Percentiles rank a stretch among this genome's conserved stretches.
These are phyloP conservation scores for Trypanosomatidae sp. DNA, from an alignment of 208 protist genomes.

Conservation along the genomic window DNA sequence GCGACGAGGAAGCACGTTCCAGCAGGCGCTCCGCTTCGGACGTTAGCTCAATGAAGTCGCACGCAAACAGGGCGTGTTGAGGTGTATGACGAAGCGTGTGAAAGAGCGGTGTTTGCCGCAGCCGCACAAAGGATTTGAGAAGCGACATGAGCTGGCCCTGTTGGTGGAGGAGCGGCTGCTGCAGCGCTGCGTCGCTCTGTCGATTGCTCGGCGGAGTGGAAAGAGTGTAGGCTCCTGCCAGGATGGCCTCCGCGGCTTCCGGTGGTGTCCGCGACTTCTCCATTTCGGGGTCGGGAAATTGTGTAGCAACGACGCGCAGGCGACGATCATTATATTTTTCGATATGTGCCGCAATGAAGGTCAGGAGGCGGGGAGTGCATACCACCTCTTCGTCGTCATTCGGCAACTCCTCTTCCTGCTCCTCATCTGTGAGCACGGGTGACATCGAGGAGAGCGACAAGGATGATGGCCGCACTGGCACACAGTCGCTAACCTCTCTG, in stretches of 20 bases:
- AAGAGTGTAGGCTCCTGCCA: background rate
- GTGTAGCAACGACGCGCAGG: constrained; percentile 4
- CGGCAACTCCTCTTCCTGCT: background rate
- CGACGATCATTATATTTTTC: constrained; percentile 5
- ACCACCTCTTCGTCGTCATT: background rate
- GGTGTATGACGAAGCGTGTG: constrained; percentile 31
- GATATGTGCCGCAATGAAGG: constrained; percentile 16
- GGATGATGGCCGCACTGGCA: constrained; percentile 1
- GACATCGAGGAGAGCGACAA: constrained; percentile 5
- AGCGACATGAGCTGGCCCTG: constrained; percentile 19
- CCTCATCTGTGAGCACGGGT: background rate
- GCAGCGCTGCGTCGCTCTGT: background rate
- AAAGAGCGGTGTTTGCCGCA: constrained; percentile 34
- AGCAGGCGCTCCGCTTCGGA: constrained; percentile 37
- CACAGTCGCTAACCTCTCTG: background rate
- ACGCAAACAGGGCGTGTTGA: constrained; percentile 38
- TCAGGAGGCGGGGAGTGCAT: background rate
- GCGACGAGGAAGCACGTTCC: constrained; percentile 16
- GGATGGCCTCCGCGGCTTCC: background rate
- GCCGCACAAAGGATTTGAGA: constrained; percentile 28
- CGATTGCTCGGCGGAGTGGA: background rate
- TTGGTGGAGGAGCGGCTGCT: background rate
- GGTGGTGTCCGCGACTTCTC: background rate
- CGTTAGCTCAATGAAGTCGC: constrained; percentile 43
- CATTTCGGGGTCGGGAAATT: background rate